Conservation (phyloP, 2,329 filamentous ascomycete genomes). For the Byssochlamys sp. region DNA sequence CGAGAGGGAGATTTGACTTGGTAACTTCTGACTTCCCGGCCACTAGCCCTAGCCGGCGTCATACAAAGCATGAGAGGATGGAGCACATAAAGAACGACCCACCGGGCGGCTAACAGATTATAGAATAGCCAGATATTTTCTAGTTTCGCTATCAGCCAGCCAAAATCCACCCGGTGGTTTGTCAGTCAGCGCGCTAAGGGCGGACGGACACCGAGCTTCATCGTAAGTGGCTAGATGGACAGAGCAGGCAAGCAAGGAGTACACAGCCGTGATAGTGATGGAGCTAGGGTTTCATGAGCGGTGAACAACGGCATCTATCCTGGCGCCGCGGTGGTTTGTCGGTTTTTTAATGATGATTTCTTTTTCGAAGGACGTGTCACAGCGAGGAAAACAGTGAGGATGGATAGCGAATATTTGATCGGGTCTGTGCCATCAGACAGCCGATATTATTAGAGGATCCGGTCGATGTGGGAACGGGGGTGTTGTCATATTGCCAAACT, state of each 20-base stretch:
- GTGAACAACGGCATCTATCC: background rate
- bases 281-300: background rate
- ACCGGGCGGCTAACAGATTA: background rate
- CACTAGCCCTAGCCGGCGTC: background rate
- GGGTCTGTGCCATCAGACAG: too few relatives aligned
- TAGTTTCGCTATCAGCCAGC: background rate
- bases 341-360: background rate
- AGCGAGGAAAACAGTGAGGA: too few relatives aligned
- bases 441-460: background rate
- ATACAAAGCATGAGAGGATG: background rate
- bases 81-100: background rate
- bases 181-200: background rate
- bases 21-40: background rate
- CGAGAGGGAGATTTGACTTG: background rate
- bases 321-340: background rate
- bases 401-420: background rate
- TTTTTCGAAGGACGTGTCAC: too few relatives aligned
- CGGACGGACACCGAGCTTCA: background rate
- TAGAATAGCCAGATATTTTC: background rate
- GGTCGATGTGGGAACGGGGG: background rate
- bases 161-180: background rate
- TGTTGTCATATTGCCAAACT: background rate
- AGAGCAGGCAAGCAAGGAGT: background rate
- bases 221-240: background rate
- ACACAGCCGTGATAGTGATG: background rate